Evolutionary conservation across 805 yeast genomes (phyloP).

Genomic region (Saturnispora saitoi): DNA sequence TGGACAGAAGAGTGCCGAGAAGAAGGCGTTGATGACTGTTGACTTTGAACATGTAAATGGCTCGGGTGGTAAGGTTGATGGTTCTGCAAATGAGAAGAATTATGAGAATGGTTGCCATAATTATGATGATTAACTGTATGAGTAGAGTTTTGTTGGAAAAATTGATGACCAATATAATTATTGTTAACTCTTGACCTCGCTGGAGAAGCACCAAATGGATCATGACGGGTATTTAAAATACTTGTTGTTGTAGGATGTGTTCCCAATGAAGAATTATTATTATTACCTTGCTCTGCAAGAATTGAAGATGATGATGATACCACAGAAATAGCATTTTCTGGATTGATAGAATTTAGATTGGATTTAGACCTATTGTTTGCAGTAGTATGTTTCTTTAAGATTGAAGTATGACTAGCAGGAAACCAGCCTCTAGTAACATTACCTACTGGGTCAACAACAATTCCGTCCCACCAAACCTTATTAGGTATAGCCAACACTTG

Average conservation of each 20-base stretch:
- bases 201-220: neutral
- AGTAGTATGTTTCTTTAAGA: neutral
- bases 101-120: neutral
- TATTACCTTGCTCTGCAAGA: neutral
- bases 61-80: neutral
- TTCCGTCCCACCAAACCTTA: constrained; percentile 87
- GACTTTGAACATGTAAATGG: neutral
- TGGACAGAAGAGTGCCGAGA: neutral
- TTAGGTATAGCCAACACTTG: constrained; percentile 58
- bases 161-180: neutral
- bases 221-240: neutral
- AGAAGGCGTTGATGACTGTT: neutral
- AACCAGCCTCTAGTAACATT: constrained; percentile 72
- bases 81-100: neutral
- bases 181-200: neutral
- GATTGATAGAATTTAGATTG: neutral
- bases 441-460: constrained; percentile 33
- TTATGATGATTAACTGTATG: neutral
- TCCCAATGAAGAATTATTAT: neutral
- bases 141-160: neutral
- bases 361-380: neutral
- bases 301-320: neutral
- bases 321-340: neutral
- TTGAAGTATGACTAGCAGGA: constrained; percentile 38
- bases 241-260: neutral